A percentile compares a stretch with the other conserved stretches of the same genome.
phyloP scores from a whole-genome alignment of 2,329 filamentous ascomycete genomes.

The Lasiodiplodia sp. region DNA sequence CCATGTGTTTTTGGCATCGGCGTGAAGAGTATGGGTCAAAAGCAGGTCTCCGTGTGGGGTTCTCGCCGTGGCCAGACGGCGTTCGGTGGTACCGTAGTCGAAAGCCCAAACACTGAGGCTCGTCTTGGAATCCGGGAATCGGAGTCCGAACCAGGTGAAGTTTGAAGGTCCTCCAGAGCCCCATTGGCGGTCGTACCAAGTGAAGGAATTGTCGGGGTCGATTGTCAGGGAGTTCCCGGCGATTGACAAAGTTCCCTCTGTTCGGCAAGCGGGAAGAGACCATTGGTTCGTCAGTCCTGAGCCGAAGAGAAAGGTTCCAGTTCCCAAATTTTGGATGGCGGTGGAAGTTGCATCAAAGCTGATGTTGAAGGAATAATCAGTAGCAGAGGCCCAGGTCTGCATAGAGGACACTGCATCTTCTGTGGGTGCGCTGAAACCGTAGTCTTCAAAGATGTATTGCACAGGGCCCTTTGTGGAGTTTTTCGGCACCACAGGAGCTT shows the following conservation, averaged over 20 bases:
- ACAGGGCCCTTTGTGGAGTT: not conserved
- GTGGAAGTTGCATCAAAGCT: not conserved
- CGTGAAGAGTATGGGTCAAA: not conserved
- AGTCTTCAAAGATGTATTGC: not conserved
- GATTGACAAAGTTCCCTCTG: not conserved
- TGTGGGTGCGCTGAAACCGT: not conserved
- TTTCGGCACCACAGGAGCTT: not conserved
- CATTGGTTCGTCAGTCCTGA: not conserved
- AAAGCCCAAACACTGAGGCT: not conserved
- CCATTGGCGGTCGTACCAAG: slow-evolving; percentile 1
- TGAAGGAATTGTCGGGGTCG: not conserved
- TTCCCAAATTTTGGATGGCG: not conserved
- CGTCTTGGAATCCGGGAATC: not conserved
- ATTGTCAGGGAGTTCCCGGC: not conserved
- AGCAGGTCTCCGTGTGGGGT: not conserved
- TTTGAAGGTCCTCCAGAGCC: not conserved
- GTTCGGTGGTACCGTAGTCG: not conserved
- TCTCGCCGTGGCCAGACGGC: not conserved
- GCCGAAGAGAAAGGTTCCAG: not conserved
- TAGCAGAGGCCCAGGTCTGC: not conserved
- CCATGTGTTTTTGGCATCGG: not conserved
- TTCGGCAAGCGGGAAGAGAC: not conserved
- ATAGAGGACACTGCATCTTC: not conserved
- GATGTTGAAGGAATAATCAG: not conserved
- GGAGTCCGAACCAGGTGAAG: not conserved